phyloP scores from a whole-genome alignment of 306 rosid species.

The Astragalus glycyphyllos region DNA sequence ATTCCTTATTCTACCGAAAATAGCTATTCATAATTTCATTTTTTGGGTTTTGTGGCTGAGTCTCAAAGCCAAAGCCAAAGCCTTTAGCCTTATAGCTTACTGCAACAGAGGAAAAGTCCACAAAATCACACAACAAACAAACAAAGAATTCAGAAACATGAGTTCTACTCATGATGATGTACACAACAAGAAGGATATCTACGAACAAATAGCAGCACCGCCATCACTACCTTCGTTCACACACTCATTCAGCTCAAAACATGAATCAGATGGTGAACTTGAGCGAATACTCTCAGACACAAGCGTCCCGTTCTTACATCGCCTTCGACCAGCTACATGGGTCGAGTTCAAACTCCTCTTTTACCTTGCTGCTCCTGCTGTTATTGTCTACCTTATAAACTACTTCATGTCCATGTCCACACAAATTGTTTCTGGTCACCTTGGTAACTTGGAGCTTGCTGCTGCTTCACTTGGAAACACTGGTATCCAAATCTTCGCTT shows the following conservation, averaged over 20 bases:
- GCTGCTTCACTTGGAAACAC: conserved; percentile 80
- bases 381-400: conserved; percentile 63
- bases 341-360: conserved; percentile 59
- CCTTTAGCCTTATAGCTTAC: no score
- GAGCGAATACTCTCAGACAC: conserved; percentile 65
- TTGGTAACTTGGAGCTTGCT: conserved; percentile 75
- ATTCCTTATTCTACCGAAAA: background rate
- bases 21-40: background rate
- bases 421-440: conserved; percentile 70
- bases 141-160: conserved; percentile 32
- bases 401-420: conserved; percentile 76
- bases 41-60: conserved; percentile 23
- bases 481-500: conserved; percentile 77
- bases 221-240: background rate
- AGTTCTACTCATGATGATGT: conserved; percentile 25
- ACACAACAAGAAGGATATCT: background rate
- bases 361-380: conserved; percentile 70
- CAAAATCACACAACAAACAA: background rate
- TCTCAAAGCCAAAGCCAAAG: background rate
- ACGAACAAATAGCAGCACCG: background rate
- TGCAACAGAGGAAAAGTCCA: background rate
- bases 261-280: conserved; percentile 50
- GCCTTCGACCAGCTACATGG: conserved; percentile 56
- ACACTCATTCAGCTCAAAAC: conserved; percentile 33
- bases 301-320: conserved; percentile 19